Evolutionary conservation across 2,329 filamentous ascomycete species (phyloP).

Genomic region (Phoma sp.): DNA sequence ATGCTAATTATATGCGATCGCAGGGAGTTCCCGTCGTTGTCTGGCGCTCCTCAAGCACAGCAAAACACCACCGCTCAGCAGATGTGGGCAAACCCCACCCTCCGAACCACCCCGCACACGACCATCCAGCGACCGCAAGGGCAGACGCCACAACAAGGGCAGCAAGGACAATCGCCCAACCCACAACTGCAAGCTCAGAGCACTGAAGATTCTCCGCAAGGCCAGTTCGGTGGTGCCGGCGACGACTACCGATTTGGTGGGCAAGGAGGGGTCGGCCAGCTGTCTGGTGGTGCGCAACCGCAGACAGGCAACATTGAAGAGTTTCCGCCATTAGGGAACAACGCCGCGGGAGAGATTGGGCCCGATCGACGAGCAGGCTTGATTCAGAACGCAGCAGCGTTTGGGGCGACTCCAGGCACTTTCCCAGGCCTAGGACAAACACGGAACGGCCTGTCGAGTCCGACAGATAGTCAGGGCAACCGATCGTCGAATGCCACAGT

Average conservation of each 20-base stretch:
- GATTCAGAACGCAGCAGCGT: slow-evolving; percentile 59
- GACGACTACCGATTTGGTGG: slow-evolving; percentile 66
- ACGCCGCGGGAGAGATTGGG: slow-evolving; percentile 59
- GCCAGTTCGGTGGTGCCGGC: slow-evolving; percentile 60
- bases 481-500: slow-evolving; percentile 41
- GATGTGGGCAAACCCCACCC: slow-evolving; percentile 65
- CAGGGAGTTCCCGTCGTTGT: slow-evolving; percentile 70
- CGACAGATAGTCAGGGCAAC: slow-evolving; percentile 48
- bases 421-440: slow-evolving; percentile 54
- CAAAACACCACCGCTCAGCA: slow-evolving; percentile 60
- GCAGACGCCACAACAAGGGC: slow-evolving; percentile 42
- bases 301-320: slow-evolving; percentile 66
- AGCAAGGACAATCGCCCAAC: slow-evolving; percentile 47
- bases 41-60: slow-evolving; percentile 63
- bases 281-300: slow-evolving; percentile 59
- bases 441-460: slow-evolving; percentile 53
- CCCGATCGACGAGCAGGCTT: slow-evolving; percentile 59
- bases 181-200: slow-evolving; percentile 53
- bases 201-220: slow-evolving; percentile 53
- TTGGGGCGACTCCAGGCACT: slow-evolving; percentile 45
- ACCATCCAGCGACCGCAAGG: slow-evolving; percentile 62
- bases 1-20: slow-evolving; percentile 33
- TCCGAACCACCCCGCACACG: slow-evolving; percentile 61
- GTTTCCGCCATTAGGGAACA: slow-evolving; percentile 66
- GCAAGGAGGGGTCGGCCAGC: slow-evolving; percentile 61